A percentile compares a stretch with the other conserved stretches of the same genome.
Conservation (phyloP, 2,329 filamentous ascomycete species). For the Aspergillus quadrilineatus region DNA sequence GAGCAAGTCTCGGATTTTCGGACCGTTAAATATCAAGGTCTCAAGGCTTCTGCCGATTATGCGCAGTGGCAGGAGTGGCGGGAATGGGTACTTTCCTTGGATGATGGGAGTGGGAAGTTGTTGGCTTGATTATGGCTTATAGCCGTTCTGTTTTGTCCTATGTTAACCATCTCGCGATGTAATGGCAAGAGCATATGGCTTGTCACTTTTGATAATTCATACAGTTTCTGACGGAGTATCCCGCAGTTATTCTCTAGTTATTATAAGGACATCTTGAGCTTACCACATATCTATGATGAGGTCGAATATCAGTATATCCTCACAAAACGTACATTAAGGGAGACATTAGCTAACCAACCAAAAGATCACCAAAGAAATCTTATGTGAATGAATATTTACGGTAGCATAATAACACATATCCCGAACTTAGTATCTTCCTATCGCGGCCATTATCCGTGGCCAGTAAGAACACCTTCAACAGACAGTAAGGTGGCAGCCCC, state of each 20-base stretch:
- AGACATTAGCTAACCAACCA: too few species aligned
- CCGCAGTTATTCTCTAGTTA: background rate
- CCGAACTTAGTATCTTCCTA: too few species aligned
- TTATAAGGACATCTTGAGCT: background rate
- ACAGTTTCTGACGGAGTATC: background rate
- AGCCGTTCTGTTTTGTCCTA: too few species aligned
- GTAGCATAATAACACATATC: too few species aligned
- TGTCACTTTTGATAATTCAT: constrained; percentile 36
- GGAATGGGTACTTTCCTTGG: constrained; percentile 59
- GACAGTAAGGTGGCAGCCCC: too few species aligned
- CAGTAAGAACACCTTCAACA: too few species aligned
- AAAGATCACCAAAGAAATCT: too few species aligned
- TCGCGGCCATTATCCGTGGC: too few species aligned
- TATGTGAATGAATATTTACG: too few species aligned
- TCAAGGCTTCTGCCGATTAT: constrained; percentile 70
- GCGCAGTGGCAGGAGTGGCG: constrained; percentile 76
- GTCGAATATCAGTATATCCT: too few species aligned
- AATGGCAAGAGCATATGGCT: background rate
- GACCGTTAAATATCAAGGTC: constrained; percentile 82
- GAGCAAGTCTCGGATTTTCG: constrained; percentile 70
- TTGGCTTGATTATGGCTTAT: constrained; percentile 3
- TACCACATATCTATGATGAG: background rate
- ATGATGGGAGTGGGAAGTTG: constrained; percentile 30
- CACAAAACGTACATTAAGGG: too few species aligned
- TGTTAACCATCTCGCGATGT: background rate